Percentiles rank a stretch among this genome's conserved stretches.
Evolutionary conservation across 345 rosid species (phyloP).

Genomic region (Gynandropsis gynandra): DNA sequence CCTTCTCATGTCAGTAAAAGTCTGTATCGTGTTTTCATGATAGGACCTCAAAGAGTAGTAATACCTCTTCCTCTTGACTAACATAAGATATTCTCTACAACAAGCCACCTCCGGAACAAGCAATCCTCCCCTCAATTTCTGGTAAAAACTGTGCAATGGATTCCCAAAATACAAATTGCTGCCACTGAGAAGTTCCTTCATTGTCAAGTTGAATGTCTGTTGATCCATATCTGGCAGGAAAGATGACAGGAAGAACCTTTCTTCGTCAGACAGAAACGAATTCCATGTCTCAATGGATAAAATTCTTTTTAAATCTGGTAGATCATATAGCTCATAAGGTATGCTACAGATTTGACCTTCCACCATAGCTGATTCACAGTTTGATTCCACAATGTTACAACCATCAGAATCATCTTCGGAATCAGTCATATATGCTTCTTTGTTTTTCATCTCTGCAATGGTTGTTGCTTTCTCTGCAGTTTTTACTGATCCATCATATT

Average conservation of each 20-base stretch:
- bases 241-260: constrained; percentile 44
- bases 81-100: constrained; percentile 35
- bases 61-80: constrained; percentile 35
- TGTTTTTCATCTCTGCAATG: constrained; percentile 27
- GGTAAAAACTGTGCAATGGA: constrained; percentile 47
- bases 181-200: constrained; percentile 56
- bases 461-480: constrained; percentile 13
- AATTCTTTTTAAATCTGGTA: constrained; percentile 48
- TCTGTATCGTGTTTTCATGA: constrained; percentile 39
- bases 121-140: constrained; percentile 51
- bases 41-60: constrained; percentile 45
- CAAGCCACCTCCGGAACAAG: constrained; percentile 44
- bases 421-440: constrained; percentile 24
- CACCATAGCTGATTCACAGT: constrained; percentile 48
- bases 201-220: constrained; percentile 38
- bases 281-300: constrained; percentile 60
- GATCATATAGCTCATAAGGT: constrained; percentile 61
- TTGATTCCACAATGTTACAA: constrained; percentile 26
- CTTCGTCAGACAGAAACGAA: constrained; percentile 53
- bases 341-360: constrained; percentile 47
- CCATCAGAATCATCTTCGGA: constrained; percentile 41
- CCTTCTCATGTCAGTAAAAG: constrained; percentile 39
- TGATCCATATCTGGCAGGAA: constrained; percentile 68
- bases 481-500: constrained; percentile 22
- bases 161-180: constrained; percentile 48